A percentile compares a stretch with the other conserved stretches of the same genome.
These are phyloP conservation scores for Leucosporidium scottii DNA, from an alignment of 768 basidiomycete species.

Conservation along the genomic window DNA sequence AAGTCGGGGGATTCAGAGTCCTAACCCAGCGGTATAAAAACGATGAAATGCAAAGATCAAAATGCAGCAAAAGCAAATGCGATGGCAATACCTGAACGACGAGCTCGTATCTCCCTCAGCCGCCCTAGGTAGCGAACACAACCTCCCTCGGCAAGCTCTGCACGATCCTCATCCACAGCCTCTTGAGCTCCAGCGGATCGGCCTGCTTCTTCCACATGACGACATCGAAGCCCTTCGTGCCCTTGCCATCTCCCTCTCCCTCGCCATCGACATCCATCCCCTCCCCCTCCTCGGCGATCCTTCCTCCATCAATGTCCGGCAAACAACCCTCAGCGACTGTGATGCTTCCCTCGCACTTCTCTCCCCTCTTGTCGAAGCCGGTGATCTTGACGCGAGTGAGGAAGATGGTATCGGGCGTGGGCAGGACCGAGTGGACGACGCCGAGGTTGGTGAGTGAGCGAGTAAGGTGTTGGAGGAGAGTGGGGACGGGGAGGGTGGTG, in stretches of 20 bases:
- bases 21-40: too few species aligned
- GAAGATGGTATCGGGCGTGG: background rate
- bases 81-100: too few species aligned
- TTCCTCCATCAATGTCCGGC: background rate
- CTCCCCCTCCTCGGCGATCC: background rate
- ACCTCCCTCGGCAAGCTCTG: conserved; percentile 9
- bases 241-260: conserved; percentile 1
- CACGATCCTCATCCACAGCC: conserved; percentile 23
- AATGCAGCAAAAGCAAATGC: too few species aligned
- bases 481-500: conserved; percentile 8
- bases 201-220: conserved; percentile 19
- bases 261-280: background rate
- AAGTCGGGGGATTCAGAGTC: too few species aligned
- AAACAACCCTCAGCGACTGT: background rate
- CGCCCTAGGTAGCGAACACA: conserved; percentile 8
- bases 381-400: too few species aligned
- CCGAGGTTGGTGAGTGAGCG: background rate
- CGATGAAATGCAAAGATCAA: too few species aligned
- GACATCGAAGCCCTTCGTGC: conserved; percentile 18
- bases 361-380: background rate
- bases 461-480: conserved; percentile 6
- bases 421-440: background rate
- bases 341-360: too few species aligned
- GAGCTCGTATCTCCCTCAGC: too few species aligned
- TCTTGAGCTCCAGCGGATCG: conserved; percentile 30